Evolutionary conservation across 2,329 filamentous ascomycete species (phyloP).

Genomic region (Pseudovirgaria hyperparasitica): DNA sequence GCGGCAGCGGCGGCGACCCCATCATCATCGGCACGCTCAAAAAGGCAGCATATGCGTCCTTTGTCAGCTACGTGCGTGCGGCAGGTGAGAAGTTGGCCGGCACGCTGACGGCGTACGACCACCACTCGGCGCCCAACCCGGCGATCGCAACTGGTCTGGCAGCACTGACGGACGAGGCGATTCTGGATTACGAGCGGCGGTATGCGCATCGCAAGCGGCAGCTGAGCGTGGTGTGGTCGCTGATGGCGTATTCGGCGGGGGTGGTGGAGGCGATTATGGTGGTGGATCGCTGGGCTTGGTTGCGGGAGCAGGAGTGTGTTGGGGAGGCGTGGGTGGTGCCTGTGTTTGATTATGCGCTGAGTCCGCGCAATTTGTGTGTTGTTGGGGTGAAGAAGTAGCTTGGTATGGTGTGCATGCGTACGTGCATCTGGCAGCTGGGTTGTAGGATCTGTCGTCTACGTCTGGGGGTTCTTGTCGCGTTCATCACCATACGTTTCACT

Average conservation of each 20-base stretch:
- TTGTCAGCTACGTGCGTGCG: slow-evolving; percentile 66
- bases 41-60: slow-evolving; percentile 66
- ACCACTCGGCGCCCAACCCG: slow-evolving; percentile 24
- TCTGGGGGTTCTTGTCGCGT: too few species aligned
- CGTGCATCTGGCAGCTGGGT: too few species aligned
- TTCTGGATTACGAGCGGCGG: slow-evolving; percentile 53
- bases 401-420: too few species aligned
- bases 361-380: slow-evolving; percentile 83
- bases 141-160: slow-evolving; percentile 55
- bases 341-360: slow-evolving; percentile 78
- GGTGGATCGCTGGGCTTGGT: slow-evolving; percentile 76
- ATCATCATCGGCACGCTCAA: slow-evolving; percentile 77
- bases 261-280: slow-evolving; percentile 86
- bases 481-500: too few species aligned
- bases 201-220: slow-evolving; percentile 64
- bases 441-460: too few species aligned
- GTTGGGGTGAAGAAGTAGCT: slow-evolving; percentile 70
- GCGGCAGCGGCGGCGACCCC: slow-evolving; percentile 46
- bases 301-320: slow-evolving; percentile 61
- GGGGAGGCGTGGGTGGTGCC: slow-evolving; percentile 80
- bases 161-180: slow-evolving; percentile 60
- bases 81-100: slow-evolving; percentile 61
- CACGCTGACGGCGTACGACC: too few species aligned
- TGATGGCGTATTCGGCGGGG: slow-evolving; percentile 91
- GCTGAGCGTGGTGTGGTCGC: slow-evolving; percentile 74